Evolutionary conservation across 2,329 filamentous ascomycete genomes (phyloP).

Genomic region (Rasamsonia emersonii): DNA sequence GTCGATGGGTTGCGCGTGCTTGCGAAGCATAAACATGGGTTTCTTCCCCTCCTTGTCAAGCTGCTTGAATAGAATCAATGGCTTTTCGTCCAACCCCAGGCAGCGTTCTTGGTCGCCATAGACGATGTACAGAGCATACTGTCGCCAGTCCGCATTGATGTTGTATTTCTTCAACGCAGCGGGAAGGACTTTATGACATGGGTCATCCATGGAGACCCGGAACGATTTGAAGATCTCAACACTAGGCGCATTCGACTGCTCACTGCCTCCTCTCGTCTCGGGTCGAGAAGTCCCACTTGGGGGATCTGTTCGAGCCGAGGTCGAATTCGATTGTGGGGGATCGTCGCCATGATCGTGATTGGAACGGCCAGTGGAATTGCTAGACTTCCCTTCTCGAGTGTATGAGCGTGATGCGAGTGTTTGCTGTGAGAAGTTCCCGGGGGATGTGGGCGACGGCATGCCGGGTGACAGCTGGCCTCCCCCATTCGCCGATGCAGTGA

Average conservation of each 20-base stretch:
- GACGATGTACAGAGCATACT: constrained; percentile 96
- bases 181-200: constrained; percentile 92
- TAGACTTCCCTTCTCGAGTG: constrained; percentile 21
- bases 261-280: too few relatives aligned
- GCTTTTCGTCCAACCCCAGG: constrained; percentile 83
- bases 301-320: constrained; percentile 24
- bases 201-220: constrained; percentile 94
- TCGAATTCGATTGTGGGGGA: constrained; percentile 21
- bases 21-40: constrained; percentile 96
- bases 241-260: constrained; percentile 27
- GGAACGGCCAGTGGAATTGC: constrained; percentile 18
- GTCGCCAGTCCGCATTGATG: constrained; percentile 94
- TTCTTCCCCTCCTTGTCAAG: constrained; percentile 95
- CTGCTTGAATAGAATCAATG: constrained; percentile 93
- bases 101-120: constrained; percentile 98
- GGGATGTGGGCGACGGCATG: constrained; percentile 39
- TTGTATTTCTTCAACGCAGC: constrained; percentile 97
- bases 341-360: constrained; percentile 34
- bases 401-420: constrained; percentile 38
- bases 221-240: constrained; percentile 99
- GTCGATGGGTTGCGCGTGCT: constrained; percentile 48
- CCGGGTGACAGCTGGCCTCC: constrained; percentile 45
- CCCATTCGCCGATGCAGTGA: constrained; percentile 59
- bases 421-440: constrained; percentile 32
- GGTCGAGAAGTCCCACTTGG: constrained; percentile 17